A percentile compares a stretch with the other conserved stretches of the same genome.
Evolutionary conservation across 2,329 filamentous ascomycete species (phyloP).

Genomic region (Drechslera avenae): DNA sequence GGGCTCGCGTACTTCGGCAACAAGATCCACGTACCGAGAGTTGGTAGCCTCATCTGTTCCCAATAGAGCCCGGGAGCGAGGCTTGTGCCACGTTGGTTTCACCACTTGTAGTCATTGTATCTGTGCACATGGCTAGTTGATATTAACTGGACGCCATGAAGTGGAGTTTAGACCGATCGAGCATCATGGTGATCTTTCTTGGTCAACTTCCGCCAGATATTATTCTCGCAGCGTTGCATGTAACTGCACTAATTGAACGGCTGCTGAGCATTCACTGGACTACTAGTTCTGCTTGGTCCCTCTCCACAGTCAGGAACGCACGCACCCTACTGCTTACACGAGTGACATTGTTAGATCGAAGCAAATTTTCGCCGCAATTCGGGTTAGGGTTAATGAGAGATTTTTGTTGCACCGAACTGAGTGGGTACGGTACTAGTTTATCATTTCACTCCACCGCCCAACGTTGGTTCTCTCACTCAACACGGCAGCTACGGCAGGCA

Average conservation of each 20-base stretch:
- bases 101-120: constrained; percentile 4
- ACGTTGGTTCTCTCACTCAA: background rate
- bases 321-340: background rate
- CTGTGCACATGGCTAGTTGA: constrained; percentile 15
- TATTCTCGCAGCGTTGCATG: background rate
- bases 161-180: constrained; percentile 1
- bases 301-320: constrained; percentile 1
- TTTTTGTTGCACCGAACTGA: background rate
- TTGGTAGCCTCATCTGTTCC: background rate
- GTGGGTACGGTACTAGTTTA: background rate
- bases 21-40: constrained; percentile 3
- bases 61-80: background rate
- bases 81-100: constrained; percentile 15
- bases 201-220: background rate
- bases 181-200: constrained; percentile 1
- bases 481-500: too few relatives aligned
- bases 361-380: constrained; percentile 6
- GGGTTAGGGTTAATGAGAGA: background rate
- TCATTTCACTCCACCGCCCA: background rate
- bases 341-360: background rate
- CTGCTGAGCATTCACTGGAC: background rate
- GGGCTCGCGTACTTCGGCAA: background rate
- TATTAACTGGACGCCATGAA: constrained; percentile 8
- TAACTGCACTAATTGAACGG: background rate
- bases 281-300: constrained; percentile 1